Conservation (phyloP, 2,329 filamentous ascomycete genomes). For the Ophiosphaerella herpotricha region DNA sequence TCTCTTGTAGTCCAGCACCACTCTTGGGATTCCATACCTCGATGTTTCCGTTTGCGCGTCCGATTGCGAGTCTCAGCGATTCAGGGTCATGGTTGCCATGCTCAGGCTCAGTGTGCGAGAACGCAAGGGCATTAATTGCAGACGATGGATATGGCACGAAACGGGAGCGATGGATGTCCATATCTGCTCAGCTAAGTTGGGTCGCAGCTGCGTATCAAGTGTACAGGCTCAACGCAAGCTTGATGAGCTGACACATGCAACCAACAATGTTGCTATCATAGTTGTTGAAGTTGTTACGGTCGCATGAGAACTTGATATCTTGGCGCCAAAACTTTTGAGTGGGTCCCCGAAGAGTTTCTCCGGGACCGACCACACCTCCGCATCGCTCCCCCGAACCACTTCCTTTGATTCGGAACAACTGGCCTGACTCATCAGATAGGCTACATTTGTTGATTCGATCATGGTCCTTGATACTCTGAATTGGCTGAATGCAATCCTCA, state of each 20-base stretch:
- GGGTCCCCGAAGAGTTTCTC: constrained; percentile 4
- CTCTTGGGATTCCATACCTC: constrained; percentile 94
- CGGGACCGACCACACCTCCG: constrained; percentile 10
- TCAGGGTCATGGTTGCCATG: constrained; percentile 52
- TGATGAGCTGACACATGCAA: constrained; percentile 20
- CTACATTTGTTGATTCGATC: too few relatives aligned
- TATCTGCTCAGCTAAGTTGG: constrained; percentile 45
- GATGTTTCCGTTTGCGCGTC: constrained; percentile 91
- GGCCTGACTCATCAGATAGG: not conserved
- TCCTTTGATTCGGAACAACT: not conserved
- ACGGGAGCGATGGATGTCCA: constrained; percentile 97
- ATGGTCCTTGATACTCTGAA: too few relatives aligned
- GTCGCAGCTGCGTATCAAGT: not conserved
- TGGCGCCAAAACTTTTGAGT: constrained; percentile 18
- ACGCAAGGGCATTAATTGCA: constrained; percentile 91
- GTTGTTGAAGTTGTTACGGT: constrained; percentile 6
- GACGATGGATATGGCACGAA: constrained; percentile 92
- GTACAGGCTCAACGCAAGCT: constrained; percentile 14
- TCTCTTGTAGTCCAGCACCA: constrained; percentile 88
- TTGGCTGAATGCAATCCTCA: too few relatives aligned
- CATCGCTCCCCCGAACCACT: constrained; percentile 3
- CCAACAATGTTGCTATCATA: constrained; percentile 17
- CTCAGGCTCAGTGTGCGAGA: constrained; percentile 69
- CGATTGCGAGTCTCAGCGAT: constrained; percentile 79
- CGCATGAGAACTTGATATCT: constrained; percentile 15